Percentiles rank a stretch among this genome's conserved stretches.
Evolutionary conservation across 345 rosid genomes (phyloP).

Genomic region (Sisymbrium altissimum): DNA sequence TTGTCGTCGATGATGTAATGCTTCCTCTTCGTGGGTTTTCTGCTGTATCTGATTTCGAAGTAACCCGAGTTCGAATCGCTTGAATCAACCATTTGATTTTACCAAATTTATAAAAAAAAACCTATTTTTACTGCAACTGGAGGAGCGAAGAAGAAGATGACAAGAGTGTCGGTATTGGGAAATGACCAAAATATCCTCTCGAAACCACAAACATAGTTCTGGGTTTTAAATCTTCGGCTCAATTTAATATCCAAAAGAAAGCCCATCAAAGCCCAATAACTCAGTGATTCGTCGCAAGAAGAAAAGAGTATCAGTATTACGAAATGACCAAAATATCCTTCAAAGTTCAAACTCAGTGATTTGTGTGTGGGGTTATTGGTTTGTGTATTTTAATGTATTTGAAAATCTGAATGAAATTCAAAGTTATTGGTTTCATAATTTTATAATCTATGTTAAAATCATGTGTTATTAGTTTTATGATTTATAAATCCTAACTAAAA

Average conservation of each 20-base stretch:
- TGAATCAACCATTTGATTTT: background rate
- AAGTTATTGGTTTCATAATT: no score
- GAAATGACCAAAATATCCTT: background rate
- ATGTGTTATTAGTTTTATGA: no score
- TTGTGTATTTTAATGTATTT: no score
- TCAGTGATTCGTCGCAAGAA: background rate
- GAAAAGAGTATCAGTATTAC: no score
- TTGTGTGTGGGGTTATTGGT: no score
- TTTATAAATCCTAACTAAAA: no score
- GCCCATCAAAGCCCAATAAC: constrained; percentile 7
- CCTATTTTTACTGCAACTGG: background rate
- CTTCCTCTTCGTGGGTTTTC: background rate
- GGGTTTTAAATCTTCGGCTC: background rate
- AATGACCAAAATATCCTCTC: background rate
- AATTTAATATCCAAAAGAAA: background rate
- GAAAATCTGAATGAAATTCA: no score
- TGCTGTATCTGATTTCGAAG: background rate
- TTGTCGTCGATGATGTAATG: background rate
- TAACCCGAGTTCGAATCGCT: background rate
- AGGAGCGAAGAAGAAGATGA: background rate
- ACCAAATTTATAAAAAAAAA: background rate
- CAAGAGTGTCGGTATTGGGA: background rate
- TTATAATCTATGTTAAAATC: no score
- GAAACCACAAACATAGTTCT: background rate
- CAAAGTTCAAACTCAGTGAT: no score